Evolutionary conservation across 371 early-diverging fungal species (phyloP).

Genomic region (Scutellospora calospora): DNA sequence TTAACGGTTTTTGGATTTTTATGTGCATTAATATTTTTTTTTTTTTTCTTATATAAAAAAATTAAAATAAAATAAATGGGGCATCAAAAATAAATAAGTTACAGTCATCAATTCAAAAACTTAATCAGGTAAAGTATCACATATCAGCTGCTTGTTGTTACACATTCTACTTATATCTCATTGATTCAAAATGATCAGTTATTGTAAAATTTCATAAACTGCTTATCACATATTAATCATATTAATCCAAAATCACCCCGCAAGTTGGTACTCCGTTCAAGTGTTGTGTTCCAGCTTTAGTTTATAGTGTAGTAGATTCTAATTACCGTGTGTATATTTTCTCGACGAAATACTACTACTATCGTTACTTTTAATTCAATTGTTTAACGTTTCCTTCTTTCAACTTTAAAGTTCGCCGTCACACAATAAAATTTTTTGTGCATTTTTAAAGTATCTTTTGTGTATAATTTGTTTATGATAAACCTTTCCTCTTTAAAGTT

Average conservation of each 20-base stretch:
- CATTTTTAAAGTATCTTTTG: background rate
- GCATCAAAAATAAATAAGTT: background rate
- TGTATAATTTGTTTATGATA: background rate
- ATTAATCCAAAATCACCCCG: constrained; percentile 1
- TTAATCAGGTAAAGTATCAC: constrained; percentile 3
- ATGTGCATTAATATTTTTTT: background rate
- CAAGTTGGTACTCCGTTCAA: constrained; percentile 2
- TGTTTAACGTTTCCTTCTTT: background rate
- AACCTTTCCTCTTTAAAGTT: background rate
- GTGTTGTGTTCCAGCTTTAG: background rate
- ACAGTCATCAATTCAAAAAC: background rate
- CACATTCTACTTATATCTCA: background rate
- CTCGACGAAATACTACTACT: background rate
- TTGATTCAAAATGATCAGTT: background rate
- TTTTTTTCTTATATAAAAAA: background rate
- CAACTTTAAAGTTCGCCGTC: background rate
- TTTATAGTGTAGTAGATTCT: background rate
- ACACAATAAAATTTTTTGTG: background rate
- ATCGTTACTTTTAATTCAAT: background rate
- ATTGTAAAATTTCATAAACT: background rate
- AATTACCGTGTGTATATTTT: background rate
- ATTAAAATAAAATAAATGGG: background rate
- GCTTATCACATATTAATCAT: background rate
- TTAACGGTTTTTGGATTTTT: background rate
- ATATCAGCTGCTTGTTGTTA: background rate